A percentile compares a stretch with the other conserved stretches of the same genome.
phyloP scores from a whole-genome alignment of 345 rosid genomes.

The Bruguiera gymnorhiza region DNA sequence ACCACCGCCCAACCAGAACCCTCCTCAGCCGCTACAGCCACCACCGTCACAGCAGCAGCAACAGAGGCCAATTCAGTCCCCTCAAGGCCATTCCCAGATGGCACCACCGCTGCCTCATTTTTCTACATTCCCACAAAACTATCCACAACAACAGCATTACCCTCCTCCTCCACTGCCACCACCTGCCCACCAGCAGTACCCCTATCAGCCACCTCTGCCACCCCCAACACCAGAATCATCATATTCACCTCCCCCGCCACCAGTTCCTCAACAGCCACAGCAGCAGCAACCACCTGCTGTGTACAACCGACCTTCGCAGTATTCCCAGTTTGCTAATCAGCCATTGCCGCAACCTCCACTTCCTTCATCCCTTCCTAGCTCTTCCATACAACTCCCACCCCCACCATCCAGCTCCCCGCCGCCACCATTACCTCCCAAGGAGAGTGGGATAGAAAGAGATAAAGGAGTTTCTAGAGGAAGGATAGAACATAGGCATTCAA shows the following conservation, averaged over 20 bases:
- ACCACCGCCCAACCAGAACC: slow-evolving; percentile 8
- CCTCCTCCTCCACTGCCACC: slow-evolving; percentile 38
- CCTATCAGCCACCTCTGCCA: slow-evolving; percentile 61
- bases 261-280: slow-evolving; percentile 28
- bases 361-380: slow-evolving; percentile 49
- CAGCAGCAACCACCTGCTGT: slow-evolving; percentile 28
- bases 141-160: slow-evolving; percentile 18
- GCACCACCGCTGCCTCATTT: slow-evolving; percentile 22
- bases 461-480: slow-evolving; percentile 36
- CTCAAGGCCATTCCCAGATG: slow-evolving; percentile 25
- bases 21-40: slow-evolving; percentile 12
- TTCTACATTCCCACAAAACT: slow-evolving; percentile 26
- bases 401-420: slow-evolving; percentile 70
- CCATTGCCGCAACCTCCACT: slow-evolving; percentile 45
- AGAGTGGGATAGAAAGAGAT: slow-evolving; percentile 40
- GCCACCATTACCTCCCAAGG: slow-evolving; percentile 70
- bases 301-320: slow-evolving; percentile 52
- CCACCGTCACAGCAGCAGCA: slow-evolving; percentile 23
- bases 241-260: slow-evolving; percentile 46
- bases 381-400: slow-evolving; percentile 67
- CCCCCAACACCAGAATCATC: slow-evolving; percentile 58
- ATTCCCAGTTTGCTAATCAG: slow-evolving; percentile 50
- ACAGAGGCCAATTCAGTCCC: slow-evolving; percentile 29
- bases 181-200: slow-evolving; percentile 55
- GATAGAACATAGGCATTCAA: slow-evolving; percentile 47